A percentile compares a stretch with the other conserved stretches of the same genome.
Evolutionary conservation across 129 eudicot species (phyloP).

Genomic region (Daucus carota): DNA sequence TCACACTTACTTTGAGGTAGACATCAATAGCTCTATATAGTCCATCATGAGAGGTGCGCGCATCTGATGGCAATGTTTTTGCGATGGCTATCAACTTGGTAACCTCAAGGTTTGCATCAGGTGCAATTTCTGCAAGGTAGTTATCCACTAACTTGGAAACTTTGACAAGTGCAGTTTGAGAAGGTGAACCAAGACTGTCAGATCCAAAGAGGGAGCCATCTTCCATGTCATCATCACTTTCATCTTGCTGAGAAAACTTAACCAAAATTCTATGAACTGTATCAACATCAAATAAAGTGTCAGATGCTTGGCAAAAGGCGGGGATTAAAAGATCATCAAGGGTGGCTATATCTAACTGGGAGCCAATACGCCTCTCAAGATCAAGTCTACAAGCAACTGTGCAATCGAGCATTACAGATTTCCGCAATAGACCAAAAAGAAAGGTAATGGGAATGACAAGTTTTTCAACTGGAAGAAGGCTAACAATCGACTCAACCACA

Average conservation of each 20-base stretch:
- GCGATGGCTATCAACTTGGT: slow-evolving; percentile 75
- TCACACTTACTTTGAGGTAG: slow-evolving; percentile 86
- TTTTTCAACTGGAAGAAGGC: slow-evolving; percentile 85
- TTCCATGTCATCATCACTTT: slow-evolving; percentile 73
- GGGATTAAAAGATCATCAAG: slow-evolving; percentile 94
- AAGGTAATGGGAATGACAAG: slow-evolving; percentile 64
- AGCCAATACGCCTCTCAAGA: slow-evolving; percentile 85
- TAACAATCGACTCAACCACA: slow-evolving; percentile 68
- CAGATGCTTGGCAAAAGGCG: slow-evolving; percentile 66
- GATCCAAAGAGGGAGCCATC: slow-evolving; percentile 77
- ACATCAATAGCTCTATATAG: slow-evolving; percentile 81
- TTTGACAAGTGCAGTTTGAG: slow-evolving; percentile 63
- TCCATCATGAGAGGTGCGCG: slow-evolving; percentile 79
- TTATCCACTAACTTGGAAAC: slow-evolving; percentile 84
- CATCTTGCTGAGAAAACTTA: slow-evolving; percentile 78
- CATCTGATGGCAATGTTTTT: slow-evolving; percentile 73
- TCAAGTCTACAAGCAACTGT: slow-evolving; percentile 60
- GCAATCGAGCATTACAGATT: slow-evolving; percentile 82
- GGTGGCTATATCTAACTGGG: slow-evolving; percentile 80
- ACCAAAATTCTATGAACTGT: slow-evolving; percentile 83
- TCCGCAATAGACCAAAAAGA: slow-evolving; percentile 79
- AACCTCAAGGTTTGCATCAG: slow-evolving; percentile 87
- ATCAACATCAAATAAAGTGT: slow-evolving; percentile 85
- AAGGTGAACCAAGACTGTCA: slow-evolving; percentile 71
- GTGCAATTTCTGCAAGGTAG: slow-evolving; percentile 88